Conservation (phyloP, 495 filamentous ascomycete species). For the Neurospora sp. region DNA sequence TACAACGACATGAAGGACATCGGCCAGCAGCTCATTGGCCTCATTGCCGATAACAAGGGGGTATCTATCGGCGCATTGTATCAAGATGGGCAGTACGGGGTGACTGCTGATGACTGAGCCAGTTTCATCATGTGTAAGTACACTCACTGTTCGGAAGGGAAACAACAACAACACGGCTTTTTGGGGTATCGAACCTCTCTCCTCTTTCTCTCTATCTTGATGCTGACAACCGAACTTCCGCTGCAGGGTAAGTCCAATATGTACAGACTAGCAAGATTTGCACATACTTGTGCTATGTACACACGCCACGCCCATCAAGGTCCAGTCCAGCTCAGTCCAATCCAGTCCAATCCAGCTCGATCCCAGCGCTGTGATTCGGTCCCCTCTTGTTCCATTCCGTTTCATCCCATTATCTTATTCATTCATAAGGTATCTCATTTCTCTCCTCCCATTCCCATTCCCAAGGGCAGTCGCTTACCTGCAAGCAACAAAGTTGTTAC, state of each 20-base stretch:
- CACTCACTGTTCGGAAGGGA: neutral
- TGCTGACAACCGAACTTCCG: neutral
- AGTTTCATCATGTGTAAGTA: neutral
- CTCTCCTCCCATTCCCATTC: neutral
- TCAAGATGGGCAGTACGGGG: slow-evolving; percentile 34
- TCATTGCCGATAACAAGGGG: slow-evolving; percentile 62
- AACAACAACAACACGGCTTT: neutral
- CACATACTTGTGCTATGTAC: neutral
- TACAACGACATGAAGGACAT: slow-evolving; percentile 76
- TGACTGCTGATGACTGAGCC: slow-evolving; percentile 9
- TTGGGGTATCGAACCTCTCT: neutral
- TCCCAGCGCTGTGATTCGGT: neutral
- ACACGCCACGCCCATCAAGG: neutral
- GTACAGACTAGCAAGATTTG: neutral
- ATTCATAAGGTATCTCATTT: neutral
- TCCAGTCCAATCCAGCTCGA: neutral
- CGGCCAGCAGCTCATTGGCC: slow-evolving; percentile 59
- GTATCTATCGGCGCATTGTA: slow-evolving; percentile 53
- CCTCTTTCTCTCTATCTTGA: neutral
- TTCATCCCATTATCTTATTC: neutral
- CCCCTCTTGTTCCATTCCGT: neutral
- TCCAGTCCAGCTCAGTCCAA: neutral
- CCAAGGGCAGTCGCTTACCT: neutral
- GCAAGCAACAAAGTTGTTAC: slow-evolving; percentile 55
- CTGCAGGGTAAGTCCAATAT: neutral